Evolutionary conservation across 371 early-diverging fungal genomes (phyloP), one percentile per base, ranked within the genome.

Genomic region (Syncephalastrum racemosum): DNA sequence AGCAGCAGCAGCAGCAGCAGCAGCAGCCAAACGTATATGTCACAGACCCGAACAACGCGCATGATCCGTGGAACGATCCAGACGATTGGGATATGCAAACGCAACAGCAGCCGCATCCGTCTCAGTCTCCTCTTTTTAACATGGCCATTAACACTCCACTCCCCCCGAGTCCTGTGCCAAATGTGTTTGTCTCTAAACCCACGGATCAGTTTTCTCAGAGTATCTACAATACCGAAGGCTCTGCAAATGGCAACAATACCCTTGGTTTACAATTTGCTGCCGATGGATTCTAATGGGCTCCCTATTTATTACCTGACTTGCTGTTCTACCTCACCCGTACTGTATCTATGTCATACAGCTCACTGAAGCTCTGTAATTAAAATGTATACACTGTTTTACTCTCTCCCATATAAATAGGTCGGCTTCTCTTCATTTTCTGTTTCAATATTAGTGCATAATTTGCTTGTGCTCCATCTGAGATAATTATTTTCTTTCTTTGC

Each of bases 61-160:
- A 42, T 46, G 54, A 54, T 25, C 15, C 45, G 5, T 54, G 54
- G 54, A 54, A 46, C 27, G 54, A 54, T 12, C 54, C 20, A n/a
- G 54, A 54, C 27, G 23, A 43, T 18, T 54, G 54, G 54, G 54
- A 52, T 18, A 31, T 19, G 4, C 53, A 24, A 2, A 24, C n/a
- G 36, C 50, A 19, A 27, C 36, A 24, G 18, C 27, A 19, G 24
- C 50, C 8, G 24, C 49, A 16, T 3, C 24, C 25, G 36, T 36
- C 15, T 50, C 24, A 24, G 24, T 36, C 14, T 50, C 50, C 27
- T 48, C 16, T 50, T 10, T 55, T 62, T 7, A 25, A 54, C 18
- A 43, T 43, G 23, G 62, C 62, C n/a, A 43, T 44, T 31, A 44
- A 54, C 23, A 62, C 62, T 4, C 62, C 62, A 13, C 44, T 62